A percentile compares a stretch with the other conserved stretches of the same genome.
Evolutionary conservation across 2,329 filamentous ascomycete species (phyloP).

Genomic region (Didymella arachidicola): DNA sequence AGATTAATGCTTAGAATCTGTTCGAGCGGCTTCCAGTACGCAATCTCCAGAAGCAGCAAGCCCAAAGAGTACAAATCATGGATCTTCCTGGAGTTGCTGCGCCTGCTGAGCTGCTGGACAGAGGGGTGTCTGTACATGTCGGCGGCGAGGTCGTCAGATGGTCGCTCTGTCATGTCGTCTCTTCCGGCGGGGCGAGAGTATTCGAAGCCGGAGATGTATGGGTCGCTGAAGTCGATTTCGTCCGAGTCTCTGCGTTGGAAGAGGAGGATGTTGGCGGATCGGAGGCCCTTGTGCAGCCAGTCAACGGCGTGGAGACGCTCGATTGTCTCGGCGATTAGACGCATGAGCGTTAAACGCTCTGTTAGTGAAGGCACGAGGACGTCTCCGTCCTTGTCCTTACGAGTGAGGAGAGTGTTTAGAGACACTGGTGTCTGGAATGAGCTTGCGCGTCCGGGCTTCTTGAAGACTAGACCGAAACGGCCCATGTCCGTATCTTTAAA

Average conservation of each 20-base stretch:
- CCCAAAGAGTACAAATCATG: constrained; percentile 64
- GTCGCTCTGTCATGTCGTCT: constrained; percentile 61
- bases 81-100: constrained; percentile 54
- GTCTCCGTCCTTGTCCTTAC: not conserved
- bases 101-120: constrained; percentile 50
- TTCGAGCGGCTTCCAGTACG: constrained; percentile 61
- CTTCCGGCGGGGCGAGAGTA: constrained; percentile 60
- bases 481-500: constrained; percentile 46
- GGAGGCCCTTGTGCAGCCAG: constrained; percentile 67
- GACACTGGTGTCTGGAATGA: too few species aligned
- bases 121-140: constrained; percentile 62
- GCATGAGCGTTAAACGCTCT: constrained; percentile 60
- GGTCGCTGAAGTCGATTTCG: constrained; percentile 51
- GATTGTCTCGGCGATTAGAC: constrained; percentile 61
- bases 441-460: constrained; percentile 49
- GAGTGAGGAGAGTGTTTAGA: too few species aligned
- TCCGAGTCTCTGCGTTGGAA: constrained; percentile 42
- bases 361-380: constrained; percentile 58
- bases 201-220: constrained; percentile 63
- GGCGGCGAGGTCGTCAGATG: constrained; percentile 54
- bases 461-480: constrained; percentile 64
- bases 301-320: constrained; percentile 64
- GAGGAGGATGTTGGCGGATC: constrained; percentile 63
- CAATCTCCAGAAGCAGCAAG: constrained; percentile 62
- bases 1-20: constrained; percentile 52